phyloP scores from a whole-genome alignment of 495 filamentous ascomycete genomes.

The Penicillium crystallinum region DNA sequence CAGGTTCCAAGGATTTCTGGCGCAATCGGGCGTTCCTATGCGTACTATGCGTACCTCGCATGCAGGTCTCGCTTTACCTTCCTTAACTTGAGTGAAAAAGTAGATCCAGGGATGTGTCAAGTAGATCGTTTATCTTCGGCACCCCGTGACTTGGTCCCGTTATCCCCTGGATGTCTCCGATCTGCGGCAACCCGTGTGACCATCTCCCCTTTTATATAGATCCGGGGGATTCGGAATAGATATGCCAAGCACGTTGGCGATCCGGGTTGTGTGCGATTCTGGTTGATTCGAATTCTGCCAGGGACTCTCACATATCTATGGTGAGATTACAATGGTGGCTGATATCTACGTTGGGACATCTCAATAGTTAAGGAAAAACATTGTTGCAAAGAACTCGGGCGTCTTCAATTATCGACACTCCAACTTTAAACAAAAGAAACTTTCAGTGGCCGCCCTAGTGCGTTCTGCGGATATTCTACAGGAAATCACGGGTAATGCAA shows the following conservation, averaged over 20 bases:
- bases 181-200: slow-evolving; percentile 8
- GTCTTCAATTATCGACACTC: slow-evolving; percentile 2
- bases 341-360: neutral
- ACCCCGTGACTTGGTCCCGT: slow-evolving; percentile 2
- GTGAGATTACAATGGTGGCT: neutral
- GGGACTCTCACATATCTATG: neutral
- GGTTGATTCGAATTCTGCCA: no score
- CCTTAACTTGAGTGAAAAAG: no score
- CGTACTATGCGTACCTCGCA: neutral
- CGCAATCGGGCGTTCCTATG: neutral
- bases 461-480: slow-evolving; percentile 33
- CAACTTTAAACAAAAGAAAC: slow-evolving; percentile 21
- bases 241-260: neutral
- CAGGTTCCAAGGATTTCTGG: slow-evolving; percentile 11
- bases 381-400: neutral
- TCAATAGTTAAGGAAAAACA: neutral
- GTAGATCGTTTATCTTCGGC: neutral
- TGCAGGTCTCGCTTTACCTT: slow-evolving; percentile 8
- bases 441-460: slow-evolving; percentile 23
- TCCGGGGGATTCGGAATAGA: no score
- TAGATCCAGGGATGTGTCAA: no score
- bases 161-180: neutral
- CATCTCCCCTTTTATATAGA: neutral
- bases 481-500: slow-evolving; percentile 34
- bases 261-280: no score